Base-by-base conservation (phyloP, 1,139 yeast species). In the Yamadazyma triangularis region DNA sequence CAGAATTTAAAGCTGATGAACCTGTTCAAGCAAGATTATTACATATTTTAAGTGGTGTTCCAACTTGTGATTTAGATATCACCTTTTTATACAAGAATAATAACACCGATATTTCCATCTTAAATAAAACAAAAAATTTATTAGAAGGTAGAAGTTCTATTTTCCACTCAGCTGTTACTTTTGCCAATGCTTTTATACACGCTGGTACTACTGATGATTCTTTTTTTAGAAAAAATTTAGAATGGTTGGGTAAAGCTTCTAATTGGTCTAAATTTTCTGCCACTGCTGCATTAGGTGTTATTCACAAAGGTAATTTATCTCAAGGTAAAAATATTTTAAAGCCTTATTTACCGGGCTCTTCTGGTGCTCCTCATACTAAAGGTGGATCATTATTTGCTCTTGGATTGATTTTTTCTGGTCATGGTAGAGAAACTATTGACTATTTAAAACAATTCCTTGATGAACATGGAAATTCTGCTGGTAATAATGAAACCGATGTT, bases 221-320 rank as follows among this genome's bases (percentile, higher is more conserved):
- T 2, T 91, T 91, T 51, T 85, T 91, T 60, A 74, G 96, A 56
- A 76, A 84, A 30, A 91, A 91, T 52, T 69, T 89, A 47, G 96
- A 91, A 50, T 93, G 97, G 97, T 70, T 91, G 44, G 95, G 95
- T 23, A 87, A 88, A 61, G 97, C 98, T 9, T 82, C 93, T 30
- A 89, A 89, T 59, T 91, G 99, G 99, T 89, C 96, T 7, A 91
- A 91, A 54, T 91, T 91, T 54, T 79, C 95, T 1, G 97, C 98
- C 5, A 91, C 98, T 19, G 98, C 98, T 13, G 96, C 97, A 10
- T 69, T 93, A 38, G 99, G 99, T 54, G 98, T 91, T 21, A 89
- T 91, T 47, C 98, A 91, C 53, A 86, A 84, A 51, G 98, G 98
- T 32, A 89, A 91, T 55, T 71, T 91, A 41, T 76, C 95, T 1